Evolutionary conservation across 2,329 filamentous ascomycete species (phyloP).

Genomic region (Trichothecium sympodiale): DNA sequence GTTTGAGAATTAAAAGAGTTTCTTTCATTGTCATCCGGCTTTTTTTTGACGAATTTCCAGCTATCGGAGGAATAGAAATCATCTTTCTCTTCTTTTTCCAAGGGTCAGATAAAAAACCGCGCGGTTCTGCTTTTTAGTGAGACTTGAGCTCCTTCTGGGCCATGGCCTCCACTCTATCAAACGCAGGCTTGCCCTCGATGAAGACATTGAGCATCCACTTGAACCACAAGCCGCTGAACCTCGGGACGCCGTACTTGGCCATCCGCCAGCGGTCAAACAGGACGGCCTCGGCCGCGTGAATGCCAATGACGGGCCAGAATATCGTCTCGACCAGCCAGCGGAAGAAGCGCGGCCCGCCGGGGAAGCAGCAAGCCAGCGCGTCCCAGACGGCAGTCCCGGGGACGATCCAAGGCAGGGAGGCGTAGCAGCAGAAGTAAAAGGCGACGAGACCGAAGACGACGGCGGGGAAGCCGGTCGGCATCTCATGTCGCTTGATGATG

Average conservation of each 20-base stretch:
- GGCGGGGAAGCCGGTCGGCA: constrained; percentile 32
- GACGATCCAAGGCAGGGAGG: constrained; percentile 35
- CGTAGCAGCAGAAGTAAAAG: constrained; percentile 42
- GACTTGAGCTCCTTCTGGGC: constrained; percentile 21
- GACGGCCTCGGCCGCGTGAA: constrained; percentile 56
- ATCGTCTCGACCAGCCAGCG: constrained; percentile 48
- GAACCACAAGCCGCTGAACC: constrained; percentile 38
- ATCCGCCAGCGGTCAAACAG: constrained; percentile 38
- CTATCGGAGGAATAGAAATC: no score
- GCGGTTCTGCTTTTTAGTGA: no score
- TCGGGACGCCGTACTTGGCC: constrained; percentile 33
- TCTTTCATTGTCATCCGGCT: no score
- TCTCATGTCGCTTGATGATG: constrained; percentile 25
- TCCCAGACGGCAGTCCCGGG: constrained; percentile 39
- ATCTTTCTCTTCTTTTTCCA: no score
- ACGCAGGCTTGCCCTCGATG: constrained; percentile 40
- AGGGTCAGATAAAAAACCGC: no score
- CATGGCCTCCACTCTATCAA: constrained; percentile 38
- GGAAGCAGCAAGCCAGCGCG: constrained; percentile 38
- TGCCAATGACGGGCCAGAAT: constrained; percentile 44
- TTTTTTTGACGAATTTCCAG: no score
- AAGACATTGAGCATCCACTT: constrained; percentile 42
- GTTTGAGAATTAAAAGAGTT: no score
- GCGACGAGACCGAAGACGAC: constrained; percentile 43
- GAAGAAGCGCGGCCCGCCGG: constrained; percentile 47